Conservation (phyloP, 495 filamentous ascomycete species). For the Aspergillus ostianus region DNA sequence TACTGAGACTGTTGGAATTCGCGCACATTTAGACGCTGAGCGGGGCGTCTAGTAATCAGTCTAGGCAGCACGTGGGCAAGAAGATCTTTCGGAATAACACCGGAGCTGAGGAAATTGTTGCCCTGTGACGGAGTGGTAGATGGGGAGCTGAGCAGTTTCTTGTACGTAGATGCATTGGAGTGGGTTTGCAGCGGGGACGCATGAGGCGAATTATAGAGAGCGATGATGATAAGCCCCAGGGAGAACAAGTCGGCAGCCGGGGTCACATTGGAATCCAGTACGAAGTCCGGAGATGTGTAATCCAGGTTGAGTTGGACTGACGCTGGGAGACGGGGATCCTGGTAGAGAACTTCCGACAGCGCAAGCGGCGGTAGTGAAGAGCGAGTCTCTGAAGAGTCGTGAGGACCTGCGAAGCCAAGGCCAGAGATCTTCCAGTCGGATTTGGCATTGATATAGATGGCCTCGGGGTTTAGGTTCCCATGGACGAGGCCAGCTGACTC, state of each 20-base stretch:
- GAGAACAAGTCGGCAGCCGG: slow-evolving; percentile 86
- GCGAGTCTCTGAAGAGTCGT: slow-evolving; percentile 64
- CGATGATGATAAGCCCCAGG: slow-evolving; percentile 80
- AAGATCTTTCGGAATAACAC: slow-evolving; percentile 77
- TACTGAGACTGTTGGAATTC: slow-evolving; percentile 94
- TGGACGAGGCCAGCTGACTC: slow-evolving; percentile 94
- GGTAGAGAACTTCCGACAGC: slow-evolving; percentile 77
- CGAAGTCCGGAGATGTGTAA: slow-evolving; percentile 91
- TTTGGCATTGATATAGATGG: slow-evolving; percentile 93
- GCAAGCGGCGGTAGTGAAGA: slow-evolving; percentile 71
- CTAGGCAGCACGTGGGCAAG: slow-evolving; percentile 70
- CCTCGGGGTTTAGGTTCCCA: slow-evolving; percentile 91
- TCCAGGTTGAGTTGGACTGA: slow-evolving; percentile 88
- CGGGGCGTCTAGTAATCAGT: slow-evolving; percentile 81
- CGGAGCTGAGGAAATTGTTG: slow-evolving; percentile 82
- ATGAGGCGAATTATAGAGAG: slow-evolving; percentile 92
- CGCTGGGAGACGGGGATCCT: slow-evolving; percentile 78
- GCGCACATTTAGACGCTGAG: slow-evolving; percentile 79
- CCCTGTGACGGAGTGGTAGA: slow-evolving; percentile 69
- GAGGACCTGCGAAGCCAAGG: slow-evolving; percentile 80
- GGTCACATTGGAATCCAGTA: slow-evolving; percentile 80
- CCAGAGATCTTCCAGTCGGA: slow-evolving; percentile 98
- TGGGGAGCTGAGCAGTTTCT: slow-evolving; percentile 71
- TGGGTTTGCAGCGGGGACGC: slow-evolving; percentile 78
- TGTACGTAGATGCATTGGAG: slow-evolving; percentile 75